Evolutionary conservation across 2,329 filamentous ascomycete species (phyloP), one percentile per base, ranked within the genome.

Genomic region (Aureobasidium sp.): DNA sequence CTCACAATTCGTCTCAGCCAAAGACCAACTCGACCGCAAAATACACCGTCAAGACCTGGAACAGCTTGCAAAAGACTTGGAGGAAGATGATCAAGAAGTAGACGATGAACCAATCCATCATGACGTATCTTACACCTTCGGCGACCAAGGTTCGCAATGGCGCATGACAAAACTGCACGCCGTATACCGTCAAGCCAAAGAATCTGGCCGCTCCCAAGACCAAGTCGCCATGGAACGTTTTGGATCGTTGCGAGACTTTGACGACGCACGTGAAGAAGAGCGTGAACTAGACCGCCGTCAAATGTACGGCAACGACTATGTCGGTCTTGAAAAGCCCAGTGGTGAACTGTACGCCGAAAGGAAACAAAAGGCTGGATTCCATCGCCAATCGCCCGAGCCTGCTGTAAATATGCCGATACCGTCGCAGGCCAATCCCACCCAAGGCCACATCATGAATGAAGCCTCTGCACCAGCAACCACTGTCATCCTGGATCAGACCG

Each of bases 131-230:
- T 98, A 97, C 65, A 87, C 74, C 0, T 94, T 98, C 68, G 93
- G 94, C 16, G 93, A 98, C 66, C 73, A 80, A 6, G 91, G 93
- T 0, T 91, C 90, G 12, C 81, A 89, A 62, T 98, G 94, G 93
- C 84, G 94, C 45, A 95, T 98, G 90, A 95, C 86, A 5, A 96
- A 90, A 68, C 79, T 98, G 27, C 90, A 86, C 59, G 86, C 83
- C 10, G 88, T 95, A 2, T 95, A 95, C 67, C 79, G 81, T 22
- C 79, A 84, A 51, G 88, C 90, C 0, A 78, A 94, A 60, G 84
- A 93, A 61, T 83, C 75, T 0, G 84, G 83, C 0, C 78, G 78
- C n/a, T 63, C 80, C 0, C 76, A 94, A 0, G 91, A 97, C 6
- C 88, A 95, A 1, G 75, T 97, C 44, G 93, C 90, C 0, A 62